phyloP scores from a whole-genome alignment of 1,284 basidiomycete species.

The Boletellus sp. region DNA sequence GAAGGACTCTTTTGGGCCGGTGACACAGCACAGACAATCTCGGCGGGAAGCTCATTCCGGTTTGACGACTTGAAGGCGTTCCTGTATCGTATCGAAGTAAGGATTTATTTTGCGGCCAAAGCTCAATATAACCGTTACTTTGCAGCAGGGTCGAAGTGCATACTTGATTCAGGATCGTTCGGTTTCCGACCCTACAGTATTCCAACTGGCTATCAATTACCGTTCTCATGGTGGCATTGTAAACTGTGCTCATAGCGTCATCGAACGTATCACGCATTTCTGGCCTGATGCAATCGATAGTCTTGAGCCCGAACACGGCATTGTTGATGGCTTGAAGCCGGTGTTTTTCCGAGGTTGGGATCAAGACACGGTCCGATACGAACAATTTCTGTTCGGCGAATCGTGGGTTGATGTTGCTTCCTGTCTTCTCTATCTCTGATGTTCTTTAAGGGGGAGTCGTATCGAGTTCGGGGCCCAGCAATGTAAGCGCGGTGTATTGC shows the following conservation, averaged over 20 bases:
- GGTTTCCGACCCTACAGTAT: conserved; percentile 41
- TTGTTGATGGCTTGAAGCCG: conserved; percentile 56
- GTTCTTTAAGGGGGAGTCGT: conserved; percentile 39
- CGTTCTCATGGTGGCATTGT: conserved; percentile 70
- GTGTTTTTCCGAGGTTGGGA: conserved; percentile 58
- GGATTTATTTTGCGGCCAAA: background rate
- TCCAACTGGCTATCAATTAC: conserved; percentile 64
- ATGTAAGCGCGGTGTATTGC: conserved; percentile 40
- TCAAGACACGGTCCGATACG: conserved; percentile 48
- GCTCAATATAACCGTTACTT: background rate
- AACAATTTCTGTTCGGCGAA: conserved; percentile 55
- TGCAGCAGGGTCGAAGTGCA: conserved; percentile 20
- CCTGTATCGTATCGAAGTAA: conserved; percentile 55
- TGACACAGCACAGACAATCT: conserved; percentile 76
- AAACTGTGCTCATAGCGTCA: conserved; percentile 59
- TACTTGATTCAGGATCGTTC: conserved; percentile 14
- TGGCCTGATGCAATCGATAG: conserved; percentile 68
- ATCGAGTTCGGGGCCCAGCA: conserved; percentile 69
- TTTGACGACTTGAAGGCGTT: conserved; percentile 72
- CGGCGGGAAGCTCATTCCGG: conserved; percentile 65
- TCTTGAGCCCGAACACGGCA: conserved; percentile 55
- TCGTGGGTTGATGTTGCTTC: conserved; percentile 32
- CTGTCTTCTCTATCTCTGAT: conserved; percentile 5
- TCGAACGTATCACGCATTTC: conserved; percentile 55
- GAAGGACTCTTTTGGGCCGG: conserved; percentile 76